phyloP scores from a whole-genome alignment of 768 basidiomycete species.

The Phanerodontia chrysosporium region DNA sequence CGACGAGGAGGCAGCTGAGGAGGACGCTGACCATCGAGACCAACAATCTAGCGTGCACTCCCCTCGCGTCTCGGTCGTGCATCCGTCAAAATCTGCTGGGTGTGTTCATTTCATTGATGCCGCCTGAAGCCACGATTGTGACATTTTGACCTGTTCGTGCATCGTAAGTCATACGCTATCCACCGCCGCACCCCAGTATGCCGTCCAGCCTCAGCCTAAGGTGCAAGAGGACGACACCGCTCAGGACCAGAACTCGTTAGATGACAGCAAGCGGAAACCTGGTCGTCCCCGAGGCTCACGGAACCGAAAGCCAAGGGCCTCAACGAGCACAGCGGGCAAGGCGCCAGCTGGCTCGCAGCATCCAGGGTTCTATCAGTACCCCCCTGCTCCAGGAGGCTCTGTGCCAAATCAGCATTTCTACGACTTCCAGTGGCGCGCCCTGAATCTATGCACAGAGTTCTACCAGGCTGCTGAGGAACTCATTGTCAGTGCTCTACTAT shows the following conservation, averaged over 20 bases:
- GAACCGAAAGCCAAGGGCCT: constrained; percentile 51
- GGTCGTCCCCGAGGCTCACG: constrained; percentile 80
- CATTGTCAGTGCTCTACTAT: constrained; percentile 48
- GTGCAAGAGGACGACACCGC: constrained; percentile 26
- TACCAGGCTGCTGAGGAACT: constrained; percentile 84
- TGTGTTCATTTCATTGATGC: constrained; percentile 19
- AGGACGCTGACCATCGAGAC: constrained; percentile 46
- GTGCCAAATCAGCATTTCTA: constrained; percentile 74
- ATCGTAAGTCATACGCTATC: constrained; percentile 22
- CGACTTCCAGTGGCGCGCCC: constrained; percentile 81
- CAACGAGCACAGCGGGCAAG: constrained; percentile 26
- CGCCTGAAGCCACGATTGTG: constrained; percentile 12
- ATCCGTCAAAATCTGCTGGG: constrained; percentile 25
- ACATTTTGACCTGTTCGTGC: constrained; percentile 10
- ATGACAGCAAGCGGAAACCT: constrained; percentile 55
- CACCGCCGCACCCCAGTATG: constrained; percentile 22
- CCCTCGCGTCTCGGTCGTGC: constrained; percentile 19
- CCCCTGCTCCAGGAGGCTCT: constrained; percentile 40
- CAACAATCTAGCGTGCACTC: constrained; percentile 23
- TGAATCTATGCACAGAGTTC: constrained; percentile 81
- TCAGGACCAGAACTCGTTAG: constrained; percentile 14
- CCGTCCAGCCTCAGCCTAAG: constrained; percentile 20
- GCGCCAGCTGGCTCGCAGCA: constrained; percentile 24
- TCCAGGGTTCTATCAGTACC: constrained; percentile 40
- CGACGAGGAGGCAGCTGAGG: constrained; percentile 69